These are phyloP conservation scores for Colletotrichum sp. DNA, from an alignment of 2,329 filamentous ascomycete genomes.

Conservation along the genomic window DNA sequence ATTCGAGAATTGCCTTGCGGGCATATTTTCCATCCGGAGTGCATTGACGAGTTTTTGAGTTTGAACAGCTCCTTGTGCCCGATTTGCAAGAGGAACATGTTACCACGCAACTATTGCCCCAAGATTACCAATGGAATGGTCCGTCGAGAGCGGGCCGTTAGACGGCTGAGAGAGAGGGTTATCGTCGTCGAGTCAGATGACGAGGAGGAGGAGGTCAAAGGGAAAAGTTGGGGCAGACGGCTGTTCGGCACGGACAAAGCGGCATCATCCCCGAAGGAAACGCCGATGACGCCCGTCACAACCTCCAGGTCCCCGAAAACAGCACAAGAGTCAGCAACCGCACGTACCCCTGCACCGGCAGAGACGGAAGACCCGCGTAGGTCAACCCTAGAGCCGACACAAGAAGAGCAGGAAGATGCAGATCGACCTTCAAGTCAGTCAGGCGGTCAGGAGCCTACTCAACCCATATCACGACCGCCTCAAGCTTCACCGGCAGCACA, in stretches of 20 bases:
- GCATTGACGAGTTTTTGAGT: constrained; percentile 84
- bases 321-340: neutral
- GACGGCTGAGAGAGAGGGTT: constrained; percentile 62
- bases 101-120: constrained; percentile 72
- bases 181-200: constrained; percentile 44
- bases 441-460: neutral
- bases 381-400: constrained; percentile 15
- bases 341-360: neutral
- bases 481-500: neutral
- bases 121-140: constrained; percentile 87
- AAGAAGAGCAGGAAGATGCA: constrained; percentile 20
- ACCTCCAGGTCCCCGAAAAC: constrained; percentile 9
- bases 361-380: neutral
- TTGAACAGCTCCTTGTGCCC: constrained; percentile 87
- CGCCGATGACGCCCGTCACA: constrained; percentile 14
- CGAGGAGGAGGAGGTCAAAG: constrained; percentile 35
- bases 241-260: constrained; percentile 32
- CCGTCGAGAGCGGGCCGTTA: constrained; percentile 74
- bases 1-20: constrained; percentile 88
- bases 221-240: constrained; percentile 40
- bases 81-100: constrained; percentile 83
- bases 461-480: neutral
- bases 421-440: constrained; percentile 1
- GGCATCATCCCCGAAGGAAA: constrained; percentile 7
- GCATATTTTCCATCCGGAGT: constrained; percentile 93